Evolutionary conservation across 768 basidiomycete species (phyloP).

Genomic region (Xerocomellus intermedius): DNA sequence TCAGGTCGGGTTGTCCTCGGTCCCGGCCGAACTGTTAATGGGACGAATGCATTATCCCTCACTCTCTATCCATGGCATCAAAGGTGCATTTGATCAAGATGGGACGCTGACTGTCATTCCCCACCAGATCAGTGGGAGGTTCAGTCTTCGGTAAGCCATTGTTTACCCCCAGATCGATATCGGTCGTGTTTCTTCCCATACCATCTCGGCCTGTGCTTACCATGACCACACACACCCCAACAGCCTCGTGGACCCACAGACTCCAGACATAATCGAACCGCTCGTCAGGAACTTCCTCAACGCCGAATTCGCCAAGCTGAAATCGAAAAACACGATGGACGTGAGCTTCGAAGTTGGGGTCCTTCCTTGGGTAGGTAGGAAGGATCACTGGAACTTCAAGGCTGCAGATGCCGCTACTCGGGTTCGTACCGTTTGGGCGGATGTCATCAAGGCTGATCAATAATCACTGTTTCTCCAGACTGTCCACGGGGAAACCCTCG

Average conservation of each 20-base stretch:
- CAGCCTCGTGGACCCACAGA: not conserved
- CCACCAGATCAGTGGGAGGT: not conserved
- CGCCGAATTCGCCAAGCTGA: not conserved
- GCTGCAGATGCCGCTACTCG: conserved; percentile 23
- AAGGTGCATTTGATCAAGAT: no score
- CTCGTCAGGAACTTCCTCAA: not conserved
- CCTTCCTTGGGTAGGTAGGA: not conserved
- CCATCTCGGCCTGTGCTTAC: not conserved
- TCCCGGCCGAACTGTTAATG: no score
- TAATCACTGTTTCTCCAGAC: conserved; percentile 20
- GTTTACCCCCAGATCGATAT: no score
- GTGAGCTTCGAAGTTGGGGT: not conserved
- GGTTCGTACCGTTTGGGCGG: no score
- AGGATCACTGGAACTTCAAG: not conserved
- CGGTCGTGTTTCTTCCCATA: no score
- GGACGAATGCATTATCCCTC: no score
- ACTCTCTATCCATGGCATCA: no score
- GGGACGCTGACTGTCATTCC: not conserved
- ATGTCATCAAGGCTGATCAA: no score
- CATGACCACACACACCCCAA: not conserved
- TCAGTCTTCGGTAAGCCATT: not conserved
- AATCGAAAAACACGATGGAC: not conserved
- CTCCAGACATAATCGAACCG: not conserved
- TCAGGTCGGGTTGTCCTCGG: no score
- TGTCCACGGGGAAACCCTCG: no score